Evolutionary conservation across 2,329 filamentous ascomycete genomes (phyloP).

Genomic region (Coniella lustricola): DNA sequence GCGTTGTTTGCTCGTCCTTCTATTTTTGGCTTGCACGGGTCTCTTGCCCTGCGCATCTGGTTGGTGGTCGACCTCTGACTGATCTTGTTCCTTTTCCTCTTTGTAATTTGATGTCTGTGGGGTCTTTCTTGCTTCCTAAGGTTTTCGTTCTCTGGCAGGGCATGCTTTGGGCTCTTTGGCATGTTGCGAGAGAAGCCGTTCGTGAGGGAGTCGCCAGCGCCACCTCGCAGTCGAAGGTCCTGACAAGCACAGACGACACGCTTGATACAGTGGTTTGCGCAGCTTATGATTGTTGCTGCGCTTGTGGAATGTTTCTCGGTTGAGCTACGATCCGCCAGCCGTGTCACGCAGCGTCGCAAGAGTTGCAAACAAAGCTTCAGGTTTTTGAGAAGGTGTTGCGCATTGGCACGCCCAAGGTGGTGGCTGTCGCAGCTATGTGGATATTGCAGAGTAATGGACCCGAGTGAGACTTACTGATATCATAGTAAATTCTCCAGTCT

Average conservation of each 20-base stretch:
- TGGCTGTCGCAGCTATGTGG: neutral
- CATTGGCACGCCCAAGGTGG: neutral
- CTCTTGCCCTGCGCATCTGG: neutral
- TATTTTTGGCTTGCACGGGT: neutral
- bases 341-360: neutral
- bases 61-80: neutral
- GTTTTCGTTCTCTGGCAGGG: too few relatives aligned
- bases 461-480: neutral
- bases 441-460: neutral
- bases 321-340: neutral
- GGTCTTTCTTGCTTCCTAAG: neutral
- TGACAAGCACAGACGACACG: neutral
- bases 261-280: neutral
- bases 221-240: neutral
- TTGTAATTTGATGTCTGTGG: neutral
- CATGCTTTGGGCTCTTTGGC: too few relatives aligned
- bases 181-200: too few relatives aligned
- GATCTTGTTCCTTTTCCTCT: neutral
- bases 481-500: neutral
- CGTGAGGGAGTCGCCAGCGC: too few relatives aligned
- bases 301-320: too few relatives aligned
- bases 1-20: neutral
- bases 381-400: neutral
- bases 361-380: conserved; percentile 1
- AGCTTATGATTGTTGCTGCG: neutral